Evolutionary conservation across 768 basidiomycete genomes (phyloP).

Genomic region (Gymnopilus dilepis): DNA sequence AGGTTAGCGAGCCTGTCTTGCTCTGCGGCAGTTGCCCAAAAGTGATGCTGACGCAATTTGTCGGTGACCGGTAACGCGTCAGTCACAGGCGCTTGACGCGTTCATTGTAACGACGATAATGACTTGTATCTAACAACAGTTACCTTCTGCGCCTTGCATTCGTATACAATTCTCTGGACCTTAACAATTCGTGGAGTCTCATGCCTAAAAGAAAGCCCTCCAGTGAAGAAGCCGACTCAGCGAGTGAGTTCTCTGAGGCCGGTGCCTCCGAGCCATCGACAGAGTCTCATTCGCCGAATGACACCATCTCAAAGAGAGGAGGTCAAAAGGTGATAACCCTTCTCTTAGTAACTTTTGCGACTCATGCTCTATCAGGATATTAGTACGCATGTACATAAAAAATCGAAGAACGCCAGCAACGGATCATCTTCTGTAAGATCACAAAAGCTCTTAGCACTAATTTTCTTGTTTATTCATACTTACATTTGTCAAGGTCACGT

Average conservation of each 20-base stretch:
- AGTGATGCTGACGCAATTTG: constrained; percentile 41
- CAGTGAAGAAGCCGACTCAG: constrained; percentile 2
- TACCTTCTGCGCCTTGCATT: too few species aligned
- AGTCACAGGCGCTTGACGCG: constrained; percentile 16
- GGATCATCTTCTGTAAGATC: constrained; percentile 2
- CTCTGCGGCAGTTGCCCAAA: constrained; percentile 2
- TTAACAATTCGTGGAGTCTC: too few species aligned
- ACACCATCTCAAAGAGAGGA: background rate
- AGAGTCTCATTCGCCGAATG: background rate
- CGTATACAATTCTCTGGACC: too few species aligned
- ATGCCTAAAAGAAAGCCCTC: constrained; percentile 22
- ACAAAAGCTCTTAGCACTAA: too few species aligned
- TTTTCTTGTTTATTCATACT: too few species aligned
- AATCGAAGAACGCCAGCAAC: background rate
- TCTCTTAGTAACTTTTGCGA: background rate
- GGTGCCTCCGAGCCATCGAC: background rate
- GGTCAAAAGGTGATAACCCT: background rate
- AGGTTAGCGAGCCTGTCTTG: background rate
- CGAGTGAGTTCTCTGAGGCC: background rate
- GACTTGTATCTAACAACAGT: too few species aligned
- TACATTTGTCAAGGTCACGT: background rate
- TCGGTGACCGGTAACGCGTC: constrained; percentile 24
- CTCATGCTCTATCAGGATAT: background rate
- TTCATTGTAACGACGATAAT: too few species aligned
- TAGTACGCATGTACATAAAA: background rate